phyloP scores from a whole-genome alignment of 2,329 filamentous ascomycete genomes.

The Paecilomyces dactylethromorphus region DNA sequence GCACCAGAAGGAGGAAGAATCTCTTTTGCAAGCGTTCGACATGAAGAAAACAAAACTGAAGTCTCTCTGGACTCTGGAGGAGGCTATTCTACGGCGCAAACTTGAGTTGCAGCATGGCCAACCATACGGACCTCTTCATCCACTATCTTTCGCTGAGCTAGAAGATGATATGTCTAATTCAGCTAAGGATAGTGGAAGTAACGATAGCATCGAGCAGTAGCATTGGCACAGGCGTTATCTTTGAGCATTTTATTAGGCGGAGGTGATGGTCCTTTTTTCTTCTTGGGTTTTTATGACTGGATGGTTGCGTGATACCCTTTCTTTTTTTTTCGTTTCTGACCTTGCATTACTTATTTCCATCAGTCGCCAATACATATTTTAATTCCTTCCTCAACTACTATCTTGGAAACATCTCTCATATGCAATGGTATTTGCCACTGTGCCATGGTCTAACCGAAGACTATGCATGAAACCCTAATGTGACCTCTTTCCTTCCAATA shows the following conservation, averaged over 20 bases:
- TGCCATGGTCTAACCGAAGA: background rate
- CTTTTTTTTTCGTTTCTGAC: slow-evolving; percentile 7
- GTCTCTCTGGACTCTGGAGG: slow-evolving; percentile 36
- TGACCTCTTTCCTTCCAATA: background rate
- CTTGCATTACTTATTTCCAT: background rate
- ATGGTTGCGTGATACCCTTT: slow-evolving; percentile 20
- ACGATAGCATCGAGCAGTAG: slow-evolving; percentile 3
- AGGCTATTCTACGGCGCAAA: slow-evolving; percentile 33
- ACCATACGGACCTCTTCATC: slow-evolving; percentile 33
- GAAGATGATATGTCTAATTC: slow-evolving; percentile 21
- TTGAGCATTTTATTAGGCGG: background rate
- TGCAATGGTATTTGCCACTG: background rate
- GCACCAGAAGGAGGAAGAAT: slow-evolving; percentile 26
- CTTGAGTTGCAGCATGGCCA: slow-evolving; percentile 30
- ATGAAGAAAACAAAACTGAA: slow-evolving; percentile 27
- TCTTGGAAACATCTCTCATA: background rate
- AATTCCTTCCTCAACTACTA: background rate
- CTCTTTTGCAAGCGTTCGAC: slow-evolving; percentile 24
- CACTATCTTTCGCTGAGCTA: slow-evolving; percentile 24
- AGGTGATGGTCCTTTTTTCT: background rate
- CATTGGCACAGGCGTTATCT: background rate
- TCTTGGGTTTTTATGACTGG: slow-evolving; percentile 13
- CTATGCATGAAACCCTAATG: background rate
- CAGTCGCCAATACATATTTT: background rate
- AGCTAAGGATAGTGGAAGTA: slow-evolving; percentile 11